These are phyloP conservation scores for Tuber aestivum DNA, from an alignment of 495 filamentous ascomycete genomes.

Conservation along the genomic window DNA sequence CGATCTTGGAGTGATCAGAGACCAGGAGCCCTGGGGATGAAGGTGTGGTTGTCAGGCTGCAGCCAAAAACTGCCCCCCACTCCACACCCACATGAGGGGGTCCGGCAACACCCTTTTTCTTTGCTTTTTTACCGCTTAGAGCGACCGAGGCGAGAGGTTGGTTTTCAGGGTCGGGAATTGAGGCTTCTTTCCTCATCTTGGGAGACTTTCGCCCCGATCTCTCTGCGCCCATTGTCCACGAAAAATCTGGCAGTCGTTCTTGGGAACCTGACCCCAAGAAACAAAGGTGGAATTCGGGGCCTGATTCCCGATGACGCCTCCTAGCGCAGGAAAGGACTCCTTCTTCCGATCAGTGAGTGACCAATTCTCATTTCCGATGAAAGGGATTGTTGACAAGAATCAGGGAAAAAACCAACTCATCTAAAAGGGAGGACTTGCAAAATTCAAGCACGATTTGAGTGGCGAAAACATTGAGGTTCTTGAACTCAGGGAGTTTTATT, in stretches of 20 bases:
- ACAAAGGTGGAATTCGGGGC: conserved; percentile 20
- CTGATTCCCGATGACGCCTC: conserved; percentile 16
- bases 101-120: background rate
- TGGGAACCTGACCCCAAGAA: background rate
- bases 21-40: background rate
- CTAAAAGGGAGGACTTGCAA: conserved; percentile 19
- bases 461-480: conserved; percentile 8
- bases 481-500: conserved; percentile 17
- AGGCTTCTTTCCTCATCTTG: no score
- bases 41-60: background rate
- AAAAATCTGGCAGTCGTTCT: background rate
- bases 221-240: background rate
- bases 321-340: conserved; percentile 16
- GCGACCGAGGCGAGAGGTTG: no score
- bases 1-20: background rate
- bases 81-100: background rate
- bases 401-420: conserved; percentile 10
- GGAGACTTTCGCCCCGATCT: background rate
- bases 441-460: conserved; percentile 8
- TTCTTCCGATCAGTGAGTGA: background rate
- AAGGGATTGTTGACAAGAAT: conserved; percentile 12
- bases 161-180: no score
- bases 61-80: background rate
- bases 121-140: background rate
- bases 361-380: background rate